These are phyloP conservation scores for Coprinellus aureogranulatus DNA, from an alignment of 768 basidiomycete genomes.

Conservation along the genomic window DNA sequence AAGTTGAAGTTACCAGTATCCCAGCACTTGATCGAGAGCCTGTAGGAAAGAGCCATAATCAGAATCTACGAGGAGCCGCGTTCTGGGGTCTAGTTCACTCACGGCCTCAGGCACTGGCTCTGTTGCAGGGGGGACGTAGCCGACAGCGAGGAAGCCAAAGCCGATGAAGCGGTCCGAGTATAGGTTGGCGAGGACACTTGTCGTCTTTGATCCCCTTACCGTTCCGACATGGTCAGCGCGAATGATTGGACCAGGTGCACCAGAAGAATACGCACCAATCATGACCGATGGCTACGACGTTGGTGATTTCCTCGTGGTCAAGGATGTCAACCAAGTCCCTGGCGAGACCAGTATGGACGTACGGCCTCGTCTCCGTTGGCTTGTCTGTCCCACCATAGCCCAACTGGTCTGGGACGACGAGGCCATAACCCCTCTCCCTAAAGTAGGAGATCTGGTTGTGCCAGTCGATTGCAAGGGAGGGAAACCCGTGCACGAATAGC, in stretches of 20 bases:
- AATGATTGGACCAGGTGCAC: background rate
- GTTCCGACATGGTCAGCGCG: background rate
- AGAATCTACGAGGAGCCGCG: too few species aligned
- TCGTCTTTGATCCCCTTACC: slow-evolving; percentile 34
- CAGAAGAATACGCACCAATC: slow-evolving; percentile 32
- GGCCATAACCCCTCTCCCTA: slow-evolving; percentile 36
- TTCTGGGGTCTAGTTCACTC: too few species aligned
- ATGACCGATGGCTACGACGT: slow-evolving; percentile 40
- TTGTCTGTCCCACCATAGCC: slow-evolving; percentile 53
- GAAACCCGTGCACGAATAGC: slow-evolving; percentile 47
- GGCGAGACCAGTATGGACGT: slow-evolving; percentile 30
- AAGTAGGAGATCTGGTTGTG: slow-evolving; percentile 38
- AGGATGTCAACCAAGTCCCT: slow-evolving; percentile 43
- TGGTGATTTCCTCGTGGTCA: slow-evolving; percentile 31
- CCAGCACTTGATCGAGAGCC: slow-evolving; percentile 19
- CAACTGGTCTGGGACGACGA: slow-evolving; percentile 51
- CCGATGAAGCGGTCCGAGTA: slow-evolving; percentile 39
- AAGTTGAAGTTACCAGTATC: slow-evolving; percentile 22
- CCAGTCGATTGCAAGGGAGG: slow-evolving; percentile 40
- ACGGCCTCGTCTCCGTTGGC: slow-evolving; percentile 35
- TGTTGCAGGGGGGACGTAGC: slow-evolving; percentile 31
- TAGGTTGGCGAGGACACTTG: slow-evolving; percentile 34
- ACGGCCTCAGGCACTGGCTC: slow-evolving; percentile 13
- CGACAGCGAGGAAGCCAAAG: slow-evolving; percentile 37
- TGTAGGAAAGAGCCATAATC: too few species aligned